These are phyloP conservation scores for Fusarium metavorans DNA, from an alignment of 2,329 filamentous ascomycete species.

Conservation along the genomic window DNA sequence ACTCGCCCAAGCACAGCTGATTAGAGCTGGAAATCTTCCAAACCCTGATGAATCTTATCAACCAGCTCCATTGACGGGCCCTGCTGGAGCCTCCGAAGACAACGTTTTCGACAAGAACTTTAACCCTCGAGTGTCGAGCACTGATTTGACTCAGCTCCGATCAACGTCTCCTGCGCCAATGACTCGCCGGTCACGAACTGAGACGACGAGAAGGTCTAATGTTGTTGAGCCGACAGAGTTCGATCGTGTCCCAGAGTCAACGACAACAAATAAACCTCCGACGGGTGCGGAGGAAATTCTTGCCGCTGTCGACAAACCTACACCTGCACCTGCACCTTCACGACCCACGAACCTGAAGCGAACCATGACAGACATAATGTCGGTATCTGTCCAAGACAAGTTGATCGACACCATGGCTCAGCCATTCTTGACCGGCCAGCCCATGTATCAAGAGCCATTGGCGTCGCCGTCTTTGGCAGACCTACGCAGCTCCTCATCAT, in stretches of 20 bases:
- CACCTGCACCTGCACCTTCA: constrained; percentile 58
- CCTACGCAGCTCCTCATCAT: constrained; percentile 55
- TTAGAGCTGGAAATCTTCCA: constrained; percentile 74
- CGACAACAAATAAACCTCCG: not conserved
- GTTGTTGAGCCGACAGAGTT: constrained; percentile 36
- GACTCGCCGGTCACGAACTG: constrained; percentile 31
- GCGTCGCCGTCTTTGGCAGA: constrained; percentile 57
- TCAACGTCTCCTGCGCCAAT: constrained; percentile 49
- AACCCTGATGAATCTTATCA: constrained; percentile 57
- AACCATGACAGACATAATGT: constrained; percentile 86
- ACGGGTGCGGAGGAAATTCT: constrained; percentile 66
- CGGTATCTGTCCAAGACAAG: constrained; percentile 81
- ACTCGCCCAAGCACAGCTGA: constrained; percentile 82
- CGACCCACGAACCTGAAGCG: constrained; percentile 80
- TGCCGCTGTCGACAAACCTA: constrained; percentile 63
- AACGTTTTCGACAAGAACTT: constrained; percentile 92
- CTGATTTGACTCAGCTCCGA: constrained; percentile 58
- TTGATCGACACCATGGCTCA: constrained; percentile 87
- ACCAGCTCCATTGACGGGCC: constrained; percentile 79
- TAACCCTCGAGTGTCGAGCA: constrained; percentile 64
- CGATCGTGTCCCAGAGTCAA: constrained; percentile 56
- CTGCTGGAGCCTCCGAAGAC: constrained; percentile 76
- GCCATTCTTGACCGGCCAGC: constrained; percentile 72
- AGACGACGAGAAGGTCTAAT: constrained; percentile 29
- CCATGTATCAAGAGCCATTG: constrained; percentile 51